Evolutionary conservation across 495 filamentous ascomycete genomes (phyloP), one percentile per base, ranked within the genome.

Genomic region (Aspergillus homomorphus): DNA sequence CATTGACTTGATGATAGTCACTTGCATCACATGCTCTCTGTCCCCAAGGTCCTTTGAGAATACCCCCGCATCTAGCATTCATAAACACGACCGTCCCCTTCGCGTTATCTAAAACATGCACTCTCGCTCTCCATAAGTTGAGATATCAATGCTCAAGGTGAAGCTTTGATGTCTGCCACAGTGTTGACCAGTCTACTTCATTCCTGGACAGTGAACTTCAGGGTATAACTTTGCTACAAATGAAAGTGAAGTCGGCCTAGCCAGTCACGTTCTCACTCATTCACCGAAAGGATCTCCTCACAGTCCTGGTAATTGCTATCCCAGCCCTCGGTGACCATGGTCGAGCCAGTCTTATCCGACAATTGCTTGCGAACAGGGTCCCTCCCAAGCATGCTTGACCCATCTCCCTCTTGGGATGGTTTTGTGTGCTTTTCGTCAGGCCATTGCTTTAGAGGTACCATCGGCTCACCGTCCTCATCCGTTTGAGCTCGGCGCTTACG

Each of bases 401-500:
- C 21, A 18, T 33, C 30, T 50, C 14, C 49, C 19, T 45, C 16
- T 14, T 26, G 33, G 49, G 14, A 28, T 10, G 14, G 6, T 7
- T 1, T 6, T 19, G 23, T 28, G 23, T 24, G 4, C 14, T 24
- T n/a, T 16, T 9, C 28, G 24, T 15, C 48, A 30, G 24, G 12
- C 23, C 33, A 54, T 18, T 54, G 48, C 21, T 50, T 19, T 14
- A 20, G 28, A 4, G 57, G 52, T 20, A 59, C 51, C 1, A 57
- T 56, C 49, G 57, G 57, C 1, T 30, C 45, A 18, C 48, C 45
- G 15, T 53, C 57, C 3, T 60, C 49, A 12, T 45, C 44, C 26
- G 38, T 63, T 2, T 44, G 41, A 18, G 45, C 41, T 30, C 45
- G 45, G 20, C 45, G 44, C 26, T 56, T 63, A 26, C 58, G 58